Conservation (phyloP, 345 rosid genomes). For the Arabis hirsuta region DNA sequence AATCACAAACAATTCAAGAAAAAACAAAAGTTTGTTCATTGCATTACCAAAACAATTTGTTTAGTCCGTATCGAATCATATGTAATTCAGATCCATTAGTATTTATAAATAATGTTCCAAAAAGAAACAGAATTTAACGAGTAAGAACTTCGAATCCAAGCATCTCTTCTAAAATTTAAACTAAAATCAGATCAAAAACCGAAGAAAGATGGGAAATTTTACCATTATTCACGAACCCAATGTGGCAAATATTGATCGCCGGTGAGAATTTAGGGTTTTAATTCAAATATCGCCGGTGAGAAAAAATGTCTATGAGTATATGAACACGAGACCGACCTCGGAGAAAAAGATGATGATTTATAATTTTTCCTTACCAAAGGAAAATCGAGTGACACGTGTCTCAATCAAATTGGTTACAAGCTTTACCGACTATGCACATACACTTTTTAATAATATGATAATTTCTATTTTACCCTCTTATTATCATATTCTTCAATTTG, state of each 20-base stretch:
- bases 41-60: background rate
- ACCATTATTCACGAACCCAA: conserved; percentile 25
- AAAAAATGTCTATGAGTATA: background rate
- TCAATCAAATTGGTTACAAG: background rate
- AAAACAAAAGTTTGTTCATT: background rate
- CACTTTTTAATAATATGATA: background rate
- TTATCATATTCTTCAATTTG: background rate
- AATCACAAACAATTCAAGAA: background rate
- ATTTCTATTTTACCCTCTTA: background rate
- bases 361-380: background rate
- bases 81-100: background rate
- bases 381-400: conserved; percentile 5
- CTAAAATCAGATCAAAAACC: background rate
- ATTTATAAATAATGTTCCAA: background rate
- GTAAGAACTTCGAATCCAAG: background rate
- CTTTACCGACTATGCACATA: background rate
- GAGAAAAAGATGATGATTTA: background rate
- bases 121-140: conserved; percentile 2
- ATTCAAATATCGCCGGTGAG: background rate
- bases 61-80: background rate
- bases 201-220: background rate
- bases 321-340: conserved; percentile 21
- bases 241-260: conserved; percentile 1
- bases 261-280: conserved; percentile 21
- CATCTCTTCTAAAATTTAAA: background rate